phyloP scores from a whole-genome alignment of 176 grass and related monocot species.

The Triticum dicoccoides region DNA sequence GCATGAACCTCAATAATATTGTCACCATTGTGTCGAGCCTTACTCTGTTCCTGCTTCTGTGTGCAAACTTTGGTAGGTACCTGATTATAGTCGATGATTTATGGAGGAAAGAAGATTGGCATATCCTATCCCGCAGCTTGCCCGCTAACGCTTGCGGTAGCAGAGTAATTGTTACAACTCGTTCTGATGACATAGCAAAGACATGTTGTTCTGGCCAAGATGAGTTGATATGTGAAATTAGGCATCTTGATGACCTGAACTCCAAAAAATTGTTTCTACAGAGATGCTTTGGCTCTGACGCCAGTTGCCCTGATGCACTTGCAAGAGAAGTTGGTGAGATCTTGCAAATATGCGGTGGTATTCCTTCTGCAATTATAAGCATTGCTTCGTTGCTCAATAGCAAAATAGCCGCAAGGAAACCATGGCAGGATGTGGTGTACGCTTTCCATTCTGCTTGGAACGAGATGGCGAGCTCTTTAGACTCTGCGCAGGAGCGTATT shows the following conservation, averaged over 20 bases:
- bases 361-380: conserved; percentile 7
- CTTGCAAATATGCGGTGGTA: neutral
- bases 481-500: neutral
- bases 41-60: neutral
- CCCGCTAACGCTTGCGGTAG: neutral
- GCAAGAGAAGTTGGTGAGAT: neutral
- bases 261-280: neutral
- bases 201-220: neutral
- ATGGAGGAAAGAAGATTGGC: neutral
- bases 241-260: neutral
- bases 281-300: neutral
- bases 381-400: conserved; percentile 8
- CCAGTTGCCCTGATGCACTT: neutral
- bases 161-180: conserved; percentile 21
- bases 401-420: neutral
- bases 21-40: neutral
- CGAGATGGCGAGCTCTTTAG: neutral
- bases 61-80: neutral
- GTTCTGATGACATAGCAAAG: neutral
- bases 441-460: conserved; percentile 7
- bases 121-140: neutral
- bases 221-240: conserved; percentile 1
- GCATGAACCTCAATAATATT: neutral
- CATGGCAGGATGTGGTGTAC: neutral
- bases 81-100: conserved; percentile 17